Percentiles rank a stretch among this genome's conserved stretches.
Conservation (phyloP, 495 filamentous ascomycete genomes). For the Penicillium ucsense region DNA sequence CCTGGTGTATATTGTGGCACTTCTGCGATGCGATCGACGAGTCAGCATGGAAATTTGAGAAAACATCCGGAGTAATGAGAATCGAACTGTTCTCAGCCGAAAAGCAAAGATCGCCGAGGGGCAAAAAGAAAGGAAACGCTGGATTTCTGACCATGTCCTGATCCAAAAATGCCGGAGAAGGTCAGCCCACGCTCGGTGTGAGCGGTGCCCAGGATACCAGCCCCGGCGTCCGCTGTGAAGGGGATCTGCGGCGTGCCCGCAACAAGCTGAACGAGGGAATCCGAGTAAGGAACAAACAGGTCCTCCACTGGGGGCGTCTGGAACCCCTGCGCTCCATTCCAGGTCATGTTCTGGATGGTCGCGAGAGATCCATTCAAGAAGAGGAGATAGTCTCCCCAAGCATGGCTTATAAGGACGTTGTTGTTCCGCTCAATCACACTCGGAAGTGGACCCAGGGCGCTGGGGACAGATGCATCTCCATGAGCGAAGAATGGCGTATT, state of each 20-base stretch:
- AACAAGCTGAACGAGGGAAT: constrained; percentile 23
- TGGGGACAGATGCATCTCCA: constrained; percentile 39
- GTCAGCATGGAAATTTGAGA: too few species aligned
- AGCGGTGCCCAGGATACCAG: constrained; percentile 51
- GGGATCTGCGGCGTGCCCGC: constrained; percentile 6
- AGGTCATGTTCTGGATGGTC: constrained; percentile 79
- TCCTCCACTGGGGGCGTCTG: constrained; percentile 43
- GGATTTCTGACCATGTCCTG: constrained; percentile 48
- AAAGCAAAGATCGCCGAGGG: too few species aligned
- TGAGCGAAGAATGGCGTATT: constrained; percentile 45
- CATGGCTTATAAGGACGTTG: constrained; percentile 60
- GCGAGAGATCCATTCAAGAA: constrained; percentile 59
- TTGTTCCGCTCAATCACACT: constrained; percentile 63
- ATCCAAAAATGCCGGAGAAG: constrained; percentile 45
- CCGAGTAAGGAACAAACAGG: constrained; percentile 58
- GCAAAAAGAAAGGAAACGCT: neutral
- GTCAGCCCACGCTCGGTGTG: constrained; percentile 63
- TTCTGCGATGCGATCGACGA: too few species aligned
- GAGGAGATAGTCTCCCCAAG: constrained; percentile 46
- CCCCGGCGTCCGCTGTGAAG: constrained; percentile 25
- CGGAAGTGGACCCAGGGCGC: constrained; percentile 45
- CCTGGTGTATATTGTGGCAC: constrained; percentile 53
- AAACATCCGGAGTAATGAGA: too few species aligned
- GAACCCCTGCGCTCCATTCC: constrained; percentile 65
- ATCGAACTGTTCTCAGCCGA: too few species aligned